A percentile compares a stretch with the other conserved stretches of the same genome.
phyloP scores from a whole-genome alignment of 2,329 filamentous ascomycete species.

The Nemania diffusa region DNA sequence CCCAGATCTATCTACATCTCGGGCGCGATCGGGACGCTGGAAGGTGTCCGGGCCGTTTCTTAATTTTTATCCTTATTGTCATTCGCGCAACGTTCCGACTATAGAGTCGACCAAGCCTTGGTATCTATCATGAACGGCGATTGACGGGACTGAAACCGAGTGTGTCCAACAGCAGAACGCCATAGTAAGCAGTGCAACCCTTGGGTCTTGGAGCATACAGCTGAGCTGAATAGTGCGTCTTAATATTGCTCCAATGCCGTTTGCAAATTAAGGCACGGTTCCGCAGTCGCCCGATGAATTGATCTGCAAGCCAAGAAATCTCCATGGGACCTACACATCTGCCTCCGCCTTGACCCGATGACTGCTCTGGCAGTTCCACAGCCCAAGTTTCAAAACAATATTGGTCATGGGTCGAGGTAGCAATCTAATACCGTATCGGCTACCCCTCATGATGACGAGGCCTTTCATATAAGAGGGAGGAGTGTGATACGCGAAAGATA shows the following conservation, averaged over 20 bases:
- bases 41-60: neutral
- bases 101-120: neutral
- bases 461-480: neutral
- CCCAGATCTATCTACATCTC: neutral
- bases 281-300: neutral
- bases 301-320: constrained; percentile 1
- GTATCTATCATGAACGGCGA: neutral
- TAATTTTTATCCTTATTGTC: neutral
- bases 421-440: constrained; percentile 3
- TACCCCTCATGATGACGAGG: constrained; percentile 24
- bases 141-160: neutral
- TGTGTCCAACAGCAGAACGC: neutral
- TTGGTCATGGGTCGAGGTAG: neutral
- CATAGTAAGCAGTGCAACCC: constrained; percentile 6
- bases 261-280: neutral
- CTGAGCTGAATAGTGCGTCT: neutral
- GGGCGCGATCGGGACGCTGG: neutral
- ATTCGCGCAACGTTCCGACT: neutral
- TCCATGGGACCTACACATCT: neutral
- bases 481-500: constrained; percentile 13
- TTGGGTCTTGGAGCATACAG: neutral
- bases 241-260: neutral
- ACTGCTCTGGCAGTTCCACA: neutral
- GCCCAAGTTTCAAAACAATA: neutral
- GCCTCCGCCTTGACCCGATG: neutral